phyloP scores from a whole-genome alignment of 352 stramenopile genomes.

The Phytopythium oedochilum region DNA sequence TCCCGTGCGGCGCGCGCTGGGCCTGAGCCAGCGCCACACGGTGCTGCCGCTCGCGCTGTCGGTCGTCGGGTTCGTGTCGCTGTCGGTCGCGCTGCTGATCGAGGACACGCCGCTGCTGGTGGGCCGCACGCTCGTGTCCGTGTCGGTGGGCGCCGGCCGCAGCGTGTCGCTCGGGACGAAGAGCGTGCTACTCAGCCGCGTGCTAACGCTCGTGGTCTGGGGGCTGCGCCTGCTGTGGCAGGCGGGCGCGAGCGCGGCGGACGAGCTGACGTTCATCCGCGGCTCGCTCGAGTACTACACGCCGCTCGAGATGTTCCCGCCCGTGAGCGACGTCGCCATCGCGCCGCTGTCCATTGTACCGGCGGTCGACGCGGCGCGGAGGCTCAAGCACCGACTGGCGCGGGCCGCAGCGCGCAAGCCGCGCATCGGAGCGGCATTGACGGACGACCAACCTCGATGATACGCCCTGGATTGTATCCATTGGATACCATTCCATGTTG shows the following conservation, averaged over 20 bases:
- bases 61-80: constrained; percentile 11
- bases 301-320: constrained; percentile 39
- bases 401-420: neutral
- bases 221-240: constrained; percentile 31
- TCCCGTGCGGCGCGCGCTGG: constrained; percentile 9
- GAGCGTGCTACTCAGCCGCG: constrained; percentile 31
- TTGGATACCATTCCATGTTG: neutral
- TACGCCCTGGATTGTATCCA: neutral
- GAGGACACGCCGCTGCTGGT: constrained; percentile 15
- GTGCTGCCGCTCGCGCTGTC: constrained; percentile 14
- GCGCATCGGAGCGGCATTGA: too few relatives aligned
- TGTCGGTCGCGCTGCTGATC: constrained; percentile 30
- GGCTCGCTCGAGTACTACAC: constrained; percentile 40
- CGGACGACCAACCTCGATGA: too few relatives aligned
- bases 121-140: constrained; percentile 21
- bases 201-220: constrained; percentile 45
- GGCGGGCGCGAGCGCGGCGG: constrained; percentile 18
- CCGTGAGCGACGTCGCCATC: constrained; percentile 7
- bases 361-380: neutral
- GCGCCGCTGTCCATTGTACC: neutral
- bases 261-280: constrained; percentile 33
- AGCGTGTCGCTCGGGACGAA: constrained; percentile 26
- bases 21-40: constrained; percentile 17
- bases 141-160: constrained; percentile 12
- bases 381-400: constrained; percentile 6